phyloP scores from a whole-genome alignment of 2,329 filamentous ascomycete genomes.

The Diaporthe humulicola region DNA sequence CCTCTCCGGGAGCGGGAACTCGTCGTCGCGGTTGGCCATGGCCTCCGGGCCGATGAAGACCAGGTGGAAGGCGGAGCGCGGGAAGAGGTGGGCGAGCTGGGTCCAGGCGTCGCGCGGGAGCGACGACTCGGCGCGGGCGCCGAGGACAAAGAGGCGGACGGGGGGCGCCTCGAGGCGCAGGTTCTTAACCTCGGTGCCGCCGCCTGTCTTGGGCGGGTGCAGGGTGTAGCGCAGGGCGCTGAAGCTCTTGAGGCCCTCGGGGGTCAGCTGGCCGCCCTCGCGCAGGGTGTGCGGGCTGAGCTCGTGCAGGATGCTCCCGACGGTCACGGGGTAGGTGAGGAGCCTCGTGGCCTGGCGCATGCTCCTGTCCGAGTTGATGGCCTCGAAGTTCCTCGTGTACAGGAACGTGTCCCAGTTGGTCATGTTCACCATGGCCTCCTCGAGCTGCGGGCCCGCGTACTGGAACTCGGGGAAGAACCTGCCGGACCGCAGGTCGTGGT shows the following conservation, averaged over 20 bases:
- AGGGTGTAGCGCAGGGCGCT: slow-evolving; percentile 93
- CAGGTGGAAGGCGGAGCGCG: slow-evolving; percentile 88
- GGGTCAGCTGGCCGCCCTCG: slow-evolving; percentile 80
- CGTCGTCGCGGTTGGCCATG: slow-evolving; percentile 93
- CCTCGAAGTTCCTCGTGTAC: slow-evolving; percentile 91
- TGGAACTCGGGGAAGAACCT: slow-evolving; percentile 94
- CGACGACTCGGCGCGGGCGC: slow-evolving; percentile 96
- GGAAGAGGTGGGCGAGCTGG: slow-evolving; percentile 94
- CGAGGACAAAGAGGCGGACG: slow-evolving; percentile 91
- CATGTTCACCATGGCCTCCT: slow-evolving; percentile 95
- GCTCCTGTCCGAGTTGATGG: slow-evolving; percentile 89
- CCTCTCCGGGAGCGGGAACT: slow-evolving; percentile 90
- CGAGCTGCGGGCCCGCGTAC: slow-evolving; percentile 89
- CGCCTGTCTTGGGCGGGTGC: slow-evolving; percentile 86
- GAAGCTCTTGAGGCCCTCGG: slow-evolving; percentile 93
- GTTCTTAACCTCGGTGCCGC: slow-evolving; percentile 80
- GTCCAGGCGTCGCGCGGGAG: slow-evolving; percentile 94
- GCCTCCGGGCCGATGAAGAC: slow-evolving; percentile 96
- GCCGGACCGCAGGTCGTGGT: slow-evolving; percentile 92
- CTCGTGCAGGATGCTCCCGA: slow-evolving; percentile 93
- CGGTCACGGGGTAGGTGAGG: slow-evolving; percentile 92
- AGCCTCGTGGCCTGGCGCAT: slow-evolving; percentile 94
- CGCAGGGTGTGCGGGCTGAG: slow-evolving; percentile 91
- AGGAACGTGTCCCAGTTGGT: slow-evolving; percentile 98
- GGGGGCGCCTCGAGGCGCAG: slow-evolving; percentile 88